phyloP scores from a whole-genome alignment of 2,329 filamentous ascomycete genomes.

The Harringtonia aguacate region DNA sequence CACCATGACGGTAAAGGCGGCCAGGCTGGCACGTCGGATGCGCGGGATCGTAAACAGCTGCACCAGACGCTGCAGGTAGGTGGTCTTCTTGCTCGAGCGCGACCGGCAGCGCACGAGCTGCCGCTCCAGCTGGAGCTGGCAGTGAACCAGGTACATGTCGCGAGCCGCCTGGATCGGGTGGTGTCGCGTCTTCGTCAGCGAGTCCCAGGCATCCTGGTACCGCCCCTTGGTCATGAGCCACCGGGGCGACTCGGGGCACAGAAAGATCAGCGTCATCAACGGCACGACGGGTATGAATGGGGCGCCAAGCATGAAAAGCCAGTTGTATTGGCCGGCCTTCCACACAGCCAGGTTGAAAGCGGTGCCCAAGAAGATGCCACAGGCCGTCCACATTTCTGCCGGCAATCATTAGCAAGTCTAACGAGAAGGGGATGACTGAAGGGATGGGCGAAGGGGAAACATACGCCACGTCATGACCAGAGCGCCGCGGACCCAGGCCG shows the following conservation, averaged over 20 bases:
- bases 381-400: slow-evolving; percentile 30
- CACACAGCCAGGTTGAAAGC: slow-evolving; percentile 55
- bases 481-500: slow-evolving; percentile 58
- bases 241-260: slow-evolving; percentile 56
- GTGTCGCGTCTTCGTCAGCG: slow-evolving; percentile 40
- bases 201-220: slow-evolving; percentile 48
- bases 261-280: slow-evolving; percentile 48
- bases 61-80: slow-evolving; percentile 50
- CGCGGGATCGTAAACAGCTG: slow-evolving; percentile 61
- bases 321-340: slow-evolving; percentile 45
- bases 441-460: slow-evolving; percentile 7
- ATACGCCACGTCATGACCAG: slow-evolving; percentile 70
- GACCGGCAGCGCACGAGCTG: slow-evolving; percentile 24
- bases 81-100: slow-evolving; percentile 28
- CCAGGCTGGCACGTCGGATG: slow-evolving; percentile 60
- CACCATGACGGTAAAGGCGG: slow-evolving; percentile 72
- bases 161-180: slow-evolving; percentile 46
- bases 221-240: slow-evolving; percentile 58
- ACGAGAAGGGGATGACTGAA: too few species aligned
- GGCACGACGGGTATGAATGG: slow-evolving; percentile 51
- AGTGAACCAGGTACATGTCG: slow-evolving; percentile 54
- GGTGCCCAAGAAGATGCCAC: slow-evolving; percentile 48
- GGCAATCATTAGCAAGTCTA: slow-evolving; percentile 9
- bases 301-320: slow-evolving; percentile 54
- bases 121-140: slow-evolving; percentile 51